phyloP scores from a whole-genome alignment of 2,329 filamentous ascomycete genomes.

The Ascochyta viciae-villosae region DNA sequence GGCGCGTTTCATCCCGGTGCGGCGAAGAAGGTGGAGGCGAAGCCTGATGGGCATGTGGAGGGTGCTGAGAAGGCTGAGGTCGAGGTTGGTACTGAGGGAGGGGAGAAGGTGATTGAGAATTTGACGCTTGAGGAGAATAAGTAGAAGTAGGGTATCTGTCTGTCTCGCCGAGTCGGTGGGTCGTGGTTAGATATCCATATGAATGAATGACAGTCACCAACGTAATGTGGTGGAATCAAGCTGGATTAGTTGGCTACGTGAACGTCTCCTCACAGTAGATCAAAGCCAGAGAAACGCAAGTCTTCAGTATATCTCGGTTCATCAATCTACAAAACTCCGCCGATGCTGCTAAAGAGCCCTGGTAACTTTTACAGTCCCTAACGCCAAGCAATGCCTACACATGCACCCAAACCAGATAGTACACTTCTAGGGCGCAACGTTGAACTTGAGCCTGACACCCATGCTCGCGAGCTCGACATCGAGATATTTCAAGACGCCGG shows the following conservation, averaged over 20 bases:
- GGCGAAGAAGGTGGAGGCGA: slow-evolving; percentile 48
- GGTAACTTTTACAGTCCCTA: slow-evolving; percentile 20
- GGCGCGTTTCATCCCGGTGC: slow-evolving; percentile 66
- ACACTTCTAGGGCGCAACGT: slow-evolving; percentile 63
- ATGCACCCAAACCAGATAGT: not conserved
- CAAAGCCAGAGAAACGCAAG: not conserved
- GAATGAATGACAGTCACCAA: not conserved
- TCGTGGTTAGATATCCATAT: not conserved
- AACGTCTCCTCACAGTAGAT: not conserved
- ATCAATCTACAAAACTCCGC: slow-evolving; percentile 16
- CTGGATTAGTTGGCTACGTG: not conserved
- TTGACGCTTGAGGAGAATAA: slow-evolving; percentile 41
- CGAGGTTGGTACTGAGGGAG: slow-evolving; percentile 50
- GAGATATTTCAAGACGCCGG: slow-evolving; percentile 88
- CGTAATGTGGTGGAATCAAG: not conserved
- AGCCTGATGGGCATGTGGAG: slow-evolving; percentile 56
- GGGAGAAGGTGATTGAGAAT: slow-evolving; percentile 42
- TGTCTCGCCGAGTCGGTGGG: not conserved
- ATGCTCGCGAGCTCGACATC: slow-evolving; percentile 96
- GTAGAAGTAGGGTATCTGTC: slow-evolving; percentile 3
- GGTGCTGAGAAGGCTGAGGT: slow-evolving; percentile 51
- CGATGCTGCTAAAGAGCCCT: slow-evolving; percentile 15
- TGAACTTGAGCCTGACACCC: slow-evolving; percentile 94
- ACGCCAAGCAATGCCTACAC: slow-evolving; percentile 20
- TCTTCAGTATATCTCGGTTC: not conserved